Evolutionary conservation across 1,139 yeast genomes (phyloP).

Genomic region (Hyphopichia buzzinii): DNA sequence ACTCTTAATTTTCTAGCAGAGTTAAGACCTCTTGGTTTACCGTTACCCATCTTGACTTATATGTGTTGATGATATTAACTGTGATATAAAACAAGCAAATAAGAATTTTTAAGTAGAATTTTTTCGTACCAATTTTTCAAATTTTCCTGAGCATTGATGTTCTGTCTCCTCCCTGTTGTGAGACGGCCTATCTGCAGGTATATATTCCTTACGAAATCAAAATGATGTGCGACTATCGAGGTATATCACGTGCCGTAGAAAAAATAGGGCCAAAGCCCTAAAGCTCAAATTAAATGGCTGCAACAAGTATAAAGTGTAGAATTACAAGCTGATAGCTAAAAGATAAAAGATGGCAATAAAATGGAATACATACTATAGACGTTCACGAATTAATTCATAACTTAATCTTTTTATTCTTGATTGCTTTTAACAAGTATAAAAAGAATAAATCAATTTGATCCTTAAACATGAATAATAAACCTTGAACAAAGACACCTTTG

Average conservation of each 20-base stretch:
- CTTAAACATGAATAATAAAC: slow-evolving; percentile 78
- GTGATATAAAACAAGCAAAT: not conserved
- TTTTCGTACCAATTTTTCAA: not conserved
- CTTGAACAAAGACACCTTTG: slow-evolving; percentile 85
- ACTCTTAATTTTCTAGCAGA: slow-evolving; percentile 99
- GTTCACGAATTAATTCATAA: not conserved
- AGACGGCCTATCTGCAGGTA: not conserved
- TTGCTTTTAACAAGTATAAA: slow-evolving; percentile 33
- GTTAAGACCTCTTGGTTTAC: slow-evolving; percentile 98
- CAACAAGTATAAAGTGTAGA: too few relatives aligned
- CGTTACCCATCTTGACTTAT: slow-evolving; percentile 68
- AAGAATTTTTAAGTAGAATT: not conserved
- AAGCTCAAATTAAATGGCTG: not conserved
- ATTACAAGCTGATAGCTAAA: not conserved
- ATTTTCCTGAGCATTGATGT: too few relatives aligned
- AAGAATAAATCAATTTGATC: slow-evolving; percentile 59
- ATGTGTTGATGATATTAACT: not conserved
- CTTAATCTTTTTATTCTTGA: slow-evolving; percentile 16
- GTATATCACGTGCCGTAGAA: not conserved
- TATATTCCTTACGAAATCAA: not conserved
- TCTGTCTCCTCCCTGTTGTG: not conserved
- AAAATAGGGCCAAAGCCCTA: slow-evolving; percentile 1
- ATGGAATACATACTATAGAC: not conserved
- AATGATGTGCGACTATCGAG: not conserved
- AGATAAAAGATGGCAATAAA: not conserved